Base-by-base conservation (phyloP, 176 grass and related monocot species). In the Elaeis guineensis region DNA sequence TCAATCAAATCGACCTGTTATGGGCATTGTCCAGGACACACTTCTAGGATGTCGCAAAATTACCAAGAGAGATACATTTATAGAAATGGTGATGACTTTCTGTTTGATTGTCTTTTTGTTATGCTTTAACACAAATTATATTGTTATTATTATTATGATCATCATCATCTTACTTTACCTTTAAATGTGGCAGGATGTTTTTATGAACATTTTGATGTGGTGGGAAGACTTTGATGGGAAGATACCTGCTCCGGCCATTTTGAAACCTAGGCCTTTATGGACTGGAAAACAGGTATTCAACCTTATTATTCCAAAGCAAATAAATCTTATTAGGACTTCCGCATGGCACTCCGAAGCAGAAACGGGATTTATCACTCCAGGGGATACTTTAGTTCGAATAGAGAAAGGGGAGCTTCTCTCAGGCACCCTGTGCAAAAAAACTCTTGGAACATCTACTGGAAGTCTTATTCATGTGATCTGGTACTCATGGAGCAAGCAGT, bases 161-260 rank as follows among this genome's bases (percentile, higher is more conserved):
- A 6, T 29, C 5, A 5, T 29, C 2, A 6, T 30, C 29, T 30
- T 30, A 30, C 6, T 6, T 30, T 1, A 6, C 29, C 29, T 30
- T 30, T 18, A 65, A 23, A 59, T 82, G 39, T 71, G 48, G 11
- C 69, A 96, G 91, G 91, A 96, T 80, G 86, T 96, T 63, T 96
- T 96, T 83, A 90, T 96, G 86, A 96, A 96, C 79, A 90, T 78
- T 23, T 77, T 96, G 63, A 90, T 96, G 91, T 96, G 91, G 91
- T 96, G 91, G 91, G 83, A 96, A 77, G 91, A 96, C 50, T 96
- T 96, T 8, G 91, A 96, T 66, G 91, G 91, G 65, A 96, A 96
- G 80, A 54, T 96, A 51, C 91, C 91, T 74, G 91, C 91, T 51
- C 91, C 91, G 49, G 75, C 91, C 57, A 90, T 96, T 65, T 62